Base-by-base conservation (phyloP, 2,329 filamentous ascomycete genomes). In the Cladosporium colombiae region DNA sequence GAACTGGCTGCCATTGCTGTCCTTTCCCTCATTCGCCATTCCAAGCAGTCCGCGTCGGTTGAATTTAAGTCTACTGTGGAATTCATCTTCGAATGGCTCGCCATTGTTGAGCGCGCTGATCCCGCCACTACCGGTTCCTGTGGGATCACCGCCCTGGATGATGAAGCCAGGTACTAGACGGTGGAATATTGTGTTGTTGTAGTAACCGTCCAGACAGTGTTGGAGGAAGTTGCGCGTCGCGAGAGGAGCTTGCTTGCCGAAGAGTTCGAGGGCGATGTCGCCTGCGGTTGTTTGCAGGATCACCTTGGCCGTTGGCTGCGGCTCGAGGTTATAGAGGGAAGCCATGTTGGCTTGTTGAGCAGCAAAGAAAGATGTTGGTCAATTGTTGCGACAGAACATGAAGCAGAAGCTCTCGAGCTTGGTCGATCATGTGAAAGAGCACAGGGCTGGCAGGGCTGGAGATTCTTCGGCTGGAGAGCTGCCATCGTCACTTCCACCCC, bases 161-260 rank as follows among this genome's bases (percentile, higher is more conserved):
- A 99, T 91, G 78, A 99, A 99, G 61, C 91, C 91, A 0, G 93
- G 92, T 0, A 97, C 89, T 6, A 98, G 84, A 27, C 95, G 91
- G 81, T 99, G 95, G 81, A 99, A 99, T 68, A 95, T 89, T 0
- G 93, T 97, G 75, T 90, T 89, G 73, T 92, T 89, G 82, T 98
- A 99, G 82, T 98, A 98, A 71, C 93, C 93, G 76, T 99, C 93
- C 71, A 97, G 86, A 76, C 92, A 95, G 74, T 93, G 90, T 78
- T 99, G 95, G 44, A 99, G 85, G 79, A 99, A 99, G 81, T 97
- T 98, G 72, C 94, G 92, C 75, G 90, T 93, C 29, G 95, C 91
- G 68, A 97, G 84, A 10, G 95, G 95, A 0, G 92, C 91, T 79
- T 99, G 95, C 76, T 95, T 95, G 21, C 93, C 93, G 83, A 97